Base-by-base conservation (phyloP, 345 rosid genomes). In the Pugionium dolabratum region DNA sequence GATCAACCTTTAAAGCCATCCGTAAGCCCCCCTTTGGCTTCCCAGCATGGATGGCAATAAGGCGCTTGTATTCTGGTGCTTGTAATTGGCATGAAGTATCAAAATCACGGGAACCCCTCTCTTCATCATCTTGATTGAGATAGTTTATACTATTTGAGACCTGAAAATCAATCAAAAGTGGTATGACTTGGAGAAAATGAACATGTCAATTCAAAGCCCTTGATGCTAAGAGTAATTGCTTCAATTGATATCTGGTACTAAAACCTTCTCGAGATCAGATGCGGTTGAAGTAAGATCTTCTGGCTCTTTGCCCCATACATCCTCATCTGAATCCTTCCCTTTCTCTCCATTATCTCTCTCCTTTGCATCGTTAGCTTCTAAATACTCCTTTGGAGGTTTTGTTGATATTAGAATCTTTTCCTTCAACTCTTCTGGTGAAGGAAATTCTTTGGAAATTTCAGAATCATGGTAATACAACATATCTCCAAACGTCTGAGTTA, bases 321-420 rank as follows among this genome's bases (percentile, higher is more conserved):
- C 73, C 28, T 83, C 86, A 65, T 83, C 87, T 3, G 81, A 80
- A 48, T 83, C 79, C 30, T 77, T 79, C 6, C 48, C 80, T 64
- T 67, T 85, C 46, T 48, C 66, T 6, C 79, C 73, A 65, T 73
- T 68, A 55, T 44, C 76, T 40, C 78, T 76, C 44, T 58, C 68
- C 62, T 79, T 76, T 1, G 4, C 34, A 48, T 76, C 74, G 39
- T 67, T 39, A 52, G 82, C 78, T 60, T 80, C 78, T 46, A 64
- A 70, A 66, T 77, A 78, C 72, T 86, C 83, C 45, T 79, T 80
- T 28, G 91, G 88, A 67, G 88, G 88, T 66, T 82, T 86, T 4
- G 91, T 86, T 59, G 91, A 86, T 54, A 86, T 79, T 7, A 86
- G 69, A 48, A 86, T 79, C 74, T 69, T 66, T 54, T 66, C 59